Evolutionary conservation across 345 rosid species (phyloP), one percentile per base, ranked within the genome.

Genomic region (Durio zibethinus): DNA sequence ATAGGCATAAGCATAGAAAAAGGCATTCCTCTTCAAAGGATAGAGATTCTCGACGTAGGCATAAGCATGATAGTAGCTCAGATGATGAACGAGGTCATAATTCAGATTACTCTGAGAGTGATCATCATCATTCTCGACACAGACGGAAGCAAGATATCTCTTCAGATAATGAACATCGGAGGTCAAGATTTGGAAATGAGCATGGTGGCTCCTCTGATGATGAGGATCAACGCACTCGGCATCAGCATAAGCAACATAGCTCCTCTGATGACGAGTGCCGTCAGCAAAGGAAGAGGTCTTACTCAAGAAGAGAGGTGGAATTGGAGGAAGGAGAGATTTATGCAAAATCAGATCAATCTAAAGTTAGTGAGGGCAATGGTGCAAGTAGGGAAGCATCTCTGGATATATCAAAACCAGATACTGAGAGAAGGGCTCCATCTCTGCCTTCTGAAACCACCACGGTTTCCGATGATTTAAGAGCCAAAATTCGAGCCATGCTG

Each of bases 401-500:
- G 3, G 80, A 73, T 50, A 36, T 77, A 35, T 76, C 86, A 38
- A 84, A 63, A 74, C 67, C 76, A 2, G 62, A 80, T 38, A 71
- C 47, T 4, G 85, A 80, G 14, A 72, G 45, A 18, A 80, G 82
- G 62, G 77, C 82, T 10, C 53, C 82, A 14, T 81, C 87, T 35
- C 82, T 77, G 42, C 86, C 87, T 0, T 61, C 83, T 2, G 87
- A 87, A 40, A 57, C 86, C 35, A 56, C 88, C 62, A 83, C 88
- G 27, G 89, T 93, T 42, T 80, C 94, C 4, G 87, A 92, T 62
- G 98, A 93, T 21, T 89, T 96, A 67, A 86, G 98, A 83, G 98
- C 99, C 65, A 96, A 93, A 88, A 89, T 96, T 65, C 92, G 97
- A 74, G 99, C 99, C 65, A 93, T 96, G 98, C 80, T 94, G 80